phyloP scores from a whole-genome alignment of 2,329 filamentous ascomycete genomes.

The Penicillium sp. region DNA sequence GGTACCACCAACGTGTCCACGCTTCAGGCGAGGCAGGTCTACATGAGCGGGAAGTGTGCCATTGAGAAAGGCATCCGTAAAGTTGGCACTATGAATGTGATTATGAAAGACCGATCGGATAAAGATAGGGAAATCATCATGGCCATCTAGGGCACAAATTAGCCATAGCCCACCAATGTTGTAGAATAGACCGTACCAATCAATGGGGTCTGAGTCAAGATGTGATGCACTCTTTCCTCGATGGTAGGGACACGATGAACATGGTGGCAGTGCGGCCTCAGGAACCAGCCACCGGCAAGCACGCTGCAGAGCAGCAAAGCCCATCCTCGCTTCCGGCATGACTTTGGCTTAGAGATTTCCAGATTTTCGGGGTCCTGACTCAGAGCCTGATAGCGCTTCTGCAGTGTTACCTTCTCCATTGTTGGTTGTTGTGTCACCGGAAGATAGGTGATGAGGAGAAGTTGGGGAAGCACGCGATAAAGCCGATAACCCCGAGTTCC shows the following conservation, averaged over 20 bases:
- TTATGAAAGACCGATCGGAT: constrained; percentile 69
- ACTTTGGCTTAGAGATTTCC: neutral
- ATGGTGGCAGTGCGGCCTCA: constrained; percentile 9
- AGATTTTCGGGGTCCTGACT: neutral
- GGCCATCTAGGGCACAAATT: constrained; percentile 64
- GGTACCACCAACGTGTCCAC: constrained; percentile 70
- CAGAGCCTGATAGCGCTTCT: neutral
- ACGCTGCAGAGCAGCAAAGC: constrained; percentile 9
- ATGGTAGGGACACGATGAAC: constrained; percentile 20
- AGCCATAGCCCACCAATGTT: neutral
- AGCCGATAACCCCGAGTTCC: neutral
- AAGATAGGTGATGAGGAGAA: neutral
- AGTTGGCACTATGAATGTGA: constrained; percentile 72
- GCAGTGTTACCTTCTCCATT: constrained; percentile 3
- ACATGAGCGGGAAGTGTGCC: constrained; percentile 70
- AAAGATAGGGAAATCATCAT: constrained; percentile 80
- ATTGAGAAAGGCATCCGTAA: constrained; percentile 71
- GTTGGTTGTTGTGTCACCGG: neutral
- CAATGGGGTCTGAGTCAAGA: constrained; percentile 49
- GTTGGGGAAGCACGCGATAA: neutral
- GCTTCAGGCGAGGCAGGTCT: constrained; percentile 72
- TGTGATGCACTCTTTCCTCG: constrained; percentile 43
- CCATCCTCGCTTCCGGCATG: constrained; percentile 3
- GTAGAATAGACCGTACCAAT: constrained; percentile 39
- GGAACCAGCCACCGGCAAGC: constrained; percentile 14